These are phyloP conservation scores for Westerdykella aurantiaca DNA, from an alignment of 2,329 filamentous ascomycete species.

Conservation along the genomic window DNA sequence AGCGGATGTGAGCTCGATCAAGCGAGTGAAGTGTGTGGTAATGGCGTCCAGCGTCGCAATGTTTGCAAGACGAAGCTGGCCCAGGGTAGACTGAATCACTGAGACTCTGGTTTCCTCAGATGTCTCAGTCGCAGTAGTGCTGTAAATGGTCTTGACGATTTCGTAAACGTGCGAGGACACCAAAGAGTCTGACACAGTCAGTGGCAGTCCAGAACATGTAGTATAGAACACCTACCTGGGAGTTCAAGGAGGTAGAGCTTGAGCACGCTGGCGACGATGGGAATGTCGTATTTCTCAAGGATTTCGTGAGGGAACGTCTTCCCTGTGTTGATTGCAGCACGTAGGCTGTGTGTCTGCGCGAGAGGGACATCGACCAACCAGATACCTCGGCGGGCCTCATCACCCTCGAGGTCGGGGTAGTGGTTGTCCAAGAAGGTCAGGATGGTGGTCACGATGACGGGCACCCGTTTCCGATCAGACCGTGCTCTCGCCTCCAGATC, in stretches of 20 bases:
- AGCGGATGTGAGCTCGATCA: conserved; percentile 94
- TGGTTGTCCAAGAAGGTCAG: conserved; percentile 93
- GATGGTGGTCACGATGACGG: conserved; percentile 84
- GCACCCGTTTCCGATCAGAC: conserved; percentile 92
- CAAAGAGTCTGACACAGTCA: conserved; percentile 66
- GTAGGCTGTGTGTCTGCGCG: conserved; percentile 74
- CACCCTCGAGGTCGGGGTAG: conserved; percentile 94
- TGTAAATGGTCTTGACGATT: conserved; percentile 97
- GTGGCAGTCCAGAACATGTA: conserved; percentile 4
- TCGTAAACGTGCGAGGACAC: conserved; percentile 98
- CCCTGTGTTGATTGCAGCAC: conserved; percentile 78
- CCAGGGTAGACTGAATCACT: conserved; percentile 91
- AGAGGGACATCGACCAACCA: conserved; percentile 93
- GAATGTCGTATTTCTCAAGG: conserved; percentile 84
- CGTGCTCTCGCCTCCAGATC: conserved; percentile 93
- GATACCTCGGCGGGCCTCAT: conserved; percentile 84
- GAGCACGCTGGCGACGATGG: conserved; percentile 84
- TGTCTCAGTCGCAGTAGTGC: conserved; percentile 62
- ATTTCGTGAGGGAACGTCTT: conserved; percentile 70
- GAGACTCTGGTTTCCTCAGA: conserved; percentile 73
- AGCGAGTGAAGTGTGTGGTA: conserved; percentile 94
- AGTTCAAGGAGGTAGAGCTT: conserved; percentile 94
- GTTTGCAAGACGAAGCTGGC: conserved; percentile 89
- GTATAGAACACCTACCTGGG: conserved; percentile 58
- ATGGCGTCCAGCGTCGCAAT: conserved; percentile 98